Evolutionary conservation across 768 basidiomycete species (phyloP), one percentile per base, ranked within the genome.

Genomic region (Antrodiella citrinella): DNA sequence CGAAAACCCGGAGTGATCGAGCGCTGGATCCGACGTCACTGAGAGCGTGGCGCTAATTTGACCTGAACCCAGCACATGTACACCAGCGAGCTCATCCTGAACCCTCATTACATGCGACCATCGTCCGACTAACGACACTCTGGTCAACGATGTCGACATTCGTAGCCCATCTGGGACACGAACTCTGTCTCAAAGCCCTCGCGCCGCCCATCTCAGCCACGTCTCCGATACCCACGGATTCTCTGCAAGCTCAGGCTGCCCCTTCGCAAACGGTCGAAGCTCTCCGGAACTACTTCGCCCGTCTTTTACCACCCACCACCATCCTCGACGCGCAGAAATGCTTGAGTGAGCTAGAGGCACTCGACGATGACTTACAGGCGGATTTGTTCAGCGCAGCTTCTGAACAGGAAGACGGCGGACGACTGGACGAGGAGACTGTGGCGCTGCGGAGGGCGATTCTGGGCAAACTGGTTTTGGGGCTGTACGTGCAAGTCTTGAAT

Each of bases 401-500:
- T 40, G 23, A 49, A 20, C 49, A 45, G 5, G 26, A 25, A 15
- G n/a, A 12, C 3, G n/a, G n/a, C n/a, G n/a, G n/a, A n/a, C n/a
- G n/a, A n/a, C n/a, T n/a, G n/a, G 59, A 61, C 39, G 45, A 47
- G 2, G 65, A 69, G 47, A 63, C 74, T 51, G 57, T 62, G 11
- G 67, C 65, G 1, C 59, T 81, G 42, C 68, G 68, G 53, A 62
- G 66, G 19, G 74, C 72, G 11, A 68, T 83, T 11, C 54, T 78
- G 4, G 64, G 68, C 30, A 79, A 73, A 59, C 57, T 84, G 3
- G 66, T 78, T 0, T 71, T 80, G 3, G 74, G 73, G 5, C 52
- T 88, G 13, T 91, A 91, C 59, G 69, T 79, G 4, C 75, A 84
- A 48, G 74, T 80, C 1, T 66, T 93, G 58, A 78, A 89, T 54